Conservation (phyloP, 345 rosid species). For the Raphanus sativus region DNA sequence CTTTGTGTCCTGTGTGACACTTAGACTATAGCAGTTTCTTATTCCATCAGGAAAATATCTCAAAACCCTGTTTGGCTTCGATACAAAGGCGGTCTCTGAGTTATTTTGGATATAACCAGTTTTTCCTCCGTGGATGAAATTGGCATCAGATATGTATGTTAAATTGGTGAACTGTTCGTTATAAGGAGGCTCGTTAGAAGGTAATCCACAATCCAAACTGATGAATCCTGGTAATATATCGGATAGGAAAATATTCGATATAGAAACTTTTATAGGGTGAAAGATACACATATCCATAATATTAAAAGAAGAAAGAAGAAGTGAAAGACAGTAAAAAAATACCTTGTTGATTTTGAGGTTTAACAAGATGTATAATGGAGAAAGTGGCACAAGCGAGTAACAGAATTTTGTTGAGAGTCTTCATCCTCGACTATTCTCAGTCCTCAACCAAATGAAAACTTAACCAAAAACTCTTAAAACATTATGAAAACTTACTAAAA, state of each 20-base stretch:
- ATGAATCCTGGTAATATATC: conserved; percentile 34
- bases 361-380: neutral
- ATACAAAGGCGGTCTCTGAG: neutral
- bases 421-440: conserved; percentile 7
- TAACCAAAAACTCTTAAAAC: conserved; percentile 6
- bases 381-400: neutral
- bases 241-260: neutral
- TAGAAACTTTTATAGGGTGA: no score
- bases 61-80: conserved; percentile 4
- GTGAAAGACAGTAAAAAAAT: neutral
- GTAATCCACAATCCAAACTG: conserved; percentile 51
- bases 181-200: conserved; percentile 26
- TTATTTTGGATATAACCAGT: neutral
- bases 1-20: neutral
- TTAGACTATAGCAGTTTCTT: neutral
- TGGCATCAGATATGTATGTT: conserved; percentile 35
- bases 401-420: neutral
- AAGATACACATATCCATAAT: neutral
- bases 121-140: conserved; percentile 37
- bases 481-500: no score
- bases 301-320: neutral
- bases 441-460: neutral
- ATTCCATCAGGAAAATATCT: conserved; percentile 43
- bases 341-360: conserved; percentile 37
- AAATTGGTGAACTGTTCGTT: conserved; percentile 27